Conservation (phyloP, 2,329 filamentous ascomycete species). For the Ceratocystis smalleyi region DNA sequence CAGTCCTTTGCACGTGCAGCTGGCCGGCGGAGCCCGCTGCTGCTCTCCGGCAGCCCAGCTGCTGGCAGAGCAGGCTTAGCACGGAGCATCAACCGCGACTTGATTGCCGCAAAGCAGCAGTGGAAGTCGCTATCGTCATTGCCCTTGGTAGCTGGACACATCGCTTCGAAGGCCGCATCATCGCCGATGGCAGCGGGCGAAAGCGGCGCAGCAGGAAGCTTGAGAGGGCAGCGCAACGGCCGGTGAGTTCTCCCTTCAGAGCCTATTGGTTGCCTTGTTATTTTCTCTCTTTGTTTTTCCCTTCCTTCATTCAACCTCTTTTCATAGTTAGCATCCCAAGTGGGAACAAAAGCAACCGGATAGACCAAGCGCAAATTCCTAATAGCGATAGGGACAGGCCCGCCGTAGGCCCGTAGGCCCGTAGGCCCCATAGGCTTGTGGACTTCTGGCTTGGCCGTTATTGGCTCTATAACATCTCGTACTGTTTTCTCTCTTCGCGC, state of each 20-base stretch:
- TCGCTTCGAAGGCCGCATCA: background rate
- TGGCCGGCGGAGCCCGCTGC: background rate
- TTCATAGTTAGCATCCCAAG: conserved; percentile 3
- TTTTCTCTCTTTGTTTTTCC: conserved; percentile 1
- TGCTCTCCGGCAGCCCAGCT: background rate
- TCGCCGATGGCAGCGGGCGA: background rate
- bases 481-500: too few relatives aligned
- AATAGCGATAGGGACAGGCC: too few relatives aligned
- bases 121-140: background rate
- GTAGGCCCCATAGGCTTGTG: too few relatives aligned
- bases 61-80: background rate
- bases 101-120: background rate
- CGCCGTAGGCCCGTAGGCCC: too few relatives aligned
- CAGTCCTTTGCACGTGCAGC: conserved; percentile 14
- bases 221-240: background rate
- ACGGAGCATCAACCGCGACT: background rate
- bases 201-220: background rate
- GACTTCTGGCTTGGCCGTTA: too few relatives aligned
- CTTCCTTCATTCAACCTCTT: background rate
- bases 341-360: background rate
- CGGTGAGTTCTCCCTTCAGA: conserved; percentile 10
- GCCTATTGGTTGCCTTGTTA: background rate
- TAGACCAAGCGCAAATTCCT: too few relatives aligned
- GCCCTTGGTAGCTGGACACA: background rate
- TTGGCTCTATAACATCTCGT: too few relatives aligned